Percentiles rank a stretch among this genome's conserved stretches.
These are phyloP conservation scores for Chlamydomonas eustigma DNA, from an alignment of 139 green algal species.

Conservation along the genomic window DNA sequence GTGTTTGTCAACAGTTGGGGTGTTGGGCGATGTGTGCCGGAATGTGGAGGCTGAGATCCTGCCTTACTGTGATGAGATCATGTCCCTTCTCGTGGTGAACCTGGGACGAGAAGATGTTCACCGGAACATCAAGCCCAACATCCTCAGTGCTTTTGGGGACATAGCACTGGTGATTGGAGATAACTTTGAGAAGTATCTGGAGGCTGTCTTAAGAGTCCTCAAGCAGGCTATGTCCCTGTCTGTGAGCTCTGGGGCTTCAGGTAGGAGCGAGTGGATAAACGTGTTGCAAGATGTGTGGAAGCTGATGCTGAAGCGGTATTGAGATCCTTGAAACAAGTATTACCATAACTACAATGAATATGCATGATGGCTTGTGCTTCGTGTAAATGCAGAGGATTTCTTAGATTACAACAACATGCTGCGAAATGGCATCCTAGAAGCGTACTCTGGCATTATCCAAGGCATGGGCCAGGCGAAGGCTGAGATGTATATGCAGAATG, in stretches of 20 bases:
- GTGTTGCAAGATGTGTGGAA: too few relatives aligned
- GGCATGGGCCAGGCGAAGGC: constrained; percentile 17
- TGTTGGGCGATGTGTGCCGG: constrained; percentile 86
- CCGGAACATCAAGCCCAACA: constrained; percentile 91
- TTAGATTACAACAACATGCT: constrained; percentile 92
- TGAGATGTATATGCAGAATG: constrained; percentile 19
- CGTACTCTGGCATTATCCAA: constrained; percentile 81
- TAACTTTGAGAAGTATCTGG: constrained; percentile 84
- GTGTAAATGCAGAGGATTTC: constrained; percentile 72
- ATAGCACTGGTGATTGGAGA: constrained; percentile 86
- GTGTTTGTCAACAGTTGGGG: constrained; percentile 79
- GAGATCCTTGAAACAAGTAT: too few relatives aligned
- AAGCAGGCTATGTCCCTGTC: constrained; percentile 43
- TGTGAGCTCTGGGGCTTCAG: not conserved
- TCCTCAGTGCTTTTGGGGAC: constrained; percentile 90
- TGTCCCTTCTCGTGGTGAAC: constrained; percentile 65
- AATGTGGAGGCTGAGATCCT: constrained; percentile 72
- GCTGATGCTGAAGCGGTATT: too few relatives aligned
- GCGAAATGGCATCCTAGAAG: constrained; percentile 88
- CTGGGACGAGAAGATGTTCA: constrained; percentile 69
- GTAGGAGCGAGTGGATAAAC: not conserved
- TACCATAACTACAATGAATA: too few relatives aligned
- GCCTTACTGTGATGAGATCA: constrained; percentile 82
- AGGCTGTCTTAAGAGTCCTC: constrained; percentile 78
- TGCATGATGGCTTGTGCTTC: too few relatives aligned